Evolutionary conservation across 768 basidiomycete genomes (phyloP).

Genomic region (Phaeotremella fagi): DNA sequence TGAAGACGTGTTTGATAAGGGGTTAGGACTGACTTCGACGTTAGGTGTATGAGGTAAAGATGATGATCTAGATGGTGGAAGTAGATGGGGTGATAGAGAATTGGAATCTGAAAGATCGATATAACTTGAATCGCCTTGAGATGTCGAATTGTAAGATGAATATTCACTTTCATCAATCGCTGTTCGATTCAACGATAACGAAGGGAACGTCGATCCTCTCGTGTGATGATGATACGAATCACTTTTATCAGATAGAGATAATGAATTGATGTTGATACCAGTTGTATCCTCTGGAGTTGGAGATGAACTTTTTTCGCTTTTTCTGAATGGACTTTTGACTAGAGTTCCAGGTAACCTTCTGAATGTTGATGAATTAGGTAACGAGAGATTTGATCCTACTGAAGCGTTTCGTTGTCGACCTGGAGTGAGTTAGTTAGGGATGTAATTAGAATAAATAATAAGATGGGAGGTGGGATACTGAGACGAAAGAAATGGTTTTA

Average conservation of each 20-base stretch:
- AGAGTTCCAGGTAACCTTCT: slow-evolving; percentile 15
- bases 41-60: slow-evolving; percentile 11
- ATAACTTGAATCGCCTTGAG: background rate
- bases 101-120: background rate
- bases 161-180: slow-evolving; percentile 6
- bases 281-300: background rate
- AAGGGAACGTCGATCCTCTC: slow-evolving; percentile 19
- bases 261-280: background rate
- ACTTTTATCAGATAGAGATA: background rate
- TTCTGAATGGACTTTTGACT: slow-evolving; percentile 20
- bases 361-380: slow-evolving; percentile 21
- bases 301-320: slow-evolving; percentile 16
- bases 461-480: background rate
- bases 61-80: slow-evolving; percentile 18
- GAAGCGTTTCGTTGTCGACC: slow-evolving; percentile 19
- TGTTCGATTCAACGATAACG: slow-evolving; percentile 5
- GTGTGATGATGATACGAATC: slow-evolving; percentile 5
- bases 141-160: background rate
- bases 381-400: slow-evolving; percentile 5
- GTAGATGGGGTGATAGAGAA: background rate
- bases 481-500: background rate
- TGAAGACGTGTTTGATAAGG: background rate
- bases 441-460: background rate
- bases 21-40: background rate
- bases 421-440: background rate